A percentile compares a stretch with the other conserved stretches of the same genome.
Conservation (phyloP, 1,284 basidiomycete species). For the Pseudozyma pruni region DNA sequence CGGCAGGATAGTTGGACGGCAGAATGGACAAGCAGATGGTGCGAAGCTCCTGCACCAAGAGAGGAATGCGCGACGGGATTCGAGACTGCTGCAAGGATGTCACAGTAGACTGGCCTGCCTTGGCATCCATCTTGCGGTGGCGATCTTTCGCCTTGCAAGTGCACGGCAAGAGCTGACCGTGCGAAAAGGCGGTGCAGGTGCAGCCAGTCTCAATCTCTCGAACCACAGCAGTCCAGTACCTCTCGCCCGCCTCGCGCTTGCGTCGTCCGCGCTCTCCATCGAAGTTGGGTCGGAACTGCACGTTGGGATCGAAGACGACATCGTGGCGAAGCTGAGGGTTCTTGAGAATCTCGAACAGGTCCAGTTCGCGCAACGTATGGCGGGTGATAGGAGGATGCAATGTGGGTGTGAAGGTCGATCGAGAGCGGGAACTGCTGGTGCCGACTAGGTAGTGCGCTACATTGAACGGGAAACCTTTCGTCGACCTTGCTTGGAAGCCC, state of each 20-base stretch:
- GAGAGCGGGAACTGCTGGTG: constrained; percentile 24
- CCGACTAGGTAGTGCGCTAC: constrained; percentile 15
- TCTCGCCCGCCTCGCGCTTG: constrained; percentile 80
- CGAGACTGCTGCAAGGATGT: constrained; percentile 11
- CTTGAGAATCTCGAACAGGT: constrained; percentile 83
- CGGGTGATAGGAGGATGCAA: constrained; percentile 82
- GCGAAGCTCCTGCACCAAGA: constrained; percentile 80
- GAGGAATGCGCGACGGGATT: constrained; percentile 78
- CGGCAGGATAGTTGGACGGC: constrained; percentile 69
- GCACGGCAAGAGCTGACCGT: constrained; percentile 51
- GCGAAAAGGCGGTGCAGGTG: constrained; percentile 80
- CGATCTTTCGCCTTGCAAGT: constrained; percentile 62
- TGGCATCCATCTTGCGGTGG: constrained; percentile 1
- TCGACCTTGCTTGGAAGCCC: constrained; percentile 3
- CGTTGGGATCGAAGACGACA: constrained; percentile 77
- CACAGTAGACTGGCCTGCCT: neutral
- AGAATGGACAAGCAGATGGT: constrained; percentile 85
- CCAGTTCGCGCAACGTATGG: constrained; percentile 83
- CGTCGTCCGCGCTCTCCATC: constrained; percentile 72
- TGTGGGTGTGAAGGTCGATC: constrained; percentile 70
- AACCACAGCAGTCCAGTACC: constrained; percentile 84
- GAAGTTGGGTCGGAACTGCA: constrained; percentile 69
- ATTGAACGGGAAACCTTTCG: constrained; percentile 21
- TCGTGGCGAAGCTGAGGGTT: constrained; percentile 93
- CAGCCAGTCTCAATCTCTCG: constrained; percentile 83